Conservation (phyloP, 805 yeast species). For the Kazachstania martiniae region DNA sequence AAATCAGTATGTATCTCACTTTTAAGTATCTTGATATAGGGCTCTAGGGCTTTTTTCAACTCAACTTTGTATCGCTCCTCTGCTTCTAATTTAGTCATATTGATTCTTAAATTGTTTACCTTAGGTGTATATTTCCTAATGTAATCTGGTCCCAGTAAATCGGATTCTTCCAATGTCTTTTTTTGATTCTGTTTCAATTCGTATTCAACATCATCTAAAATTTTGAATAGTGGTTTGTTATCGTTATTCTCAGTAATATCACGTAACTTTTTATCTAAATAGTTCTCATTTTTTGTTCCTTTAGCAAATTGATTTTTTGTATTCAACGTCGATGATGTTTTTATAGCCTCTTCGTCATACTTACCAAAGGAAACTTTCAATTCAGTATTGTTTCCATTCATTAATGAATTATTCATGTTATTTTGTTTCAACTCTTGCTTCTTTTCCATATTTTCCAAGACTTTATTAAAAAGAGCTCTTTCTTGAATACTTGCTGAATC, state of each 20-base stretch:
- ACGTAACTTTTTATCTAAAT: background rate
- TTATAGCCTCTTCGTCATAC: background rate
- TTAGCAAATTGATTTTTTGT: background rate
- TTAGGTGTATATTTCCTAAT: background rate
- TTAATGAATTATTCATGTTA: background rate
- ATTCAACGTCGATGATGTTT: background rate
- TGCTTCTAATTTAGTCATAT: conserved; percentile 8
- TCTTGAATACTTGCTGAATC: conserved; percentile 17
- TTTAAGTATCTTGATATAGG: conserved; percentile 9
- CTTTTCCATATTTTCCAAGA: conserved; percentile 17
- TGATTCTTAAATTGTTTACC: conserved; percentile 2
- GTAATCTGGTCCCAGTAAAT: background rate
- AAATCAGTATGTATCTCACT: conserved; percentile 15
- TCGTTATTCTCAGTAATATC: background rate
- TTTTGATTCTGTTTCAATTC: conserved; percentile 4
- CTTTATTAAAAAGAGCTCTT: conserved; percentile 17
- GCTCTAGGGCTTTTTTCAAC: conserved; percentile 15
- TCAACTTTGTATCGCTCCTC: conserved; percentile 16
- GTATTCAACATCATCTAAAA: conserved; percentile 5
- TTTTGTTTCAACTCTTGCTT: conserved; percentile 8
- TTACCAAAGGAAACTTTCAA: conserved; percentile 3
- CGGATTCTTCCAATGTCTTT: conserved; percentile 3
- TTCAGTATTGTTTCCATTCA: background rate
- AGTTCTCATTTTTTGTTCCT: background rate
- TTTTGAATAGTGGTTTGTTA: background rate